A percentile compares a stretch with the other conserved stretches of the same genome.
Conservation (phyloP, 108 stramenopile genomes). For the Chaetoceros muelleri region DNA sequence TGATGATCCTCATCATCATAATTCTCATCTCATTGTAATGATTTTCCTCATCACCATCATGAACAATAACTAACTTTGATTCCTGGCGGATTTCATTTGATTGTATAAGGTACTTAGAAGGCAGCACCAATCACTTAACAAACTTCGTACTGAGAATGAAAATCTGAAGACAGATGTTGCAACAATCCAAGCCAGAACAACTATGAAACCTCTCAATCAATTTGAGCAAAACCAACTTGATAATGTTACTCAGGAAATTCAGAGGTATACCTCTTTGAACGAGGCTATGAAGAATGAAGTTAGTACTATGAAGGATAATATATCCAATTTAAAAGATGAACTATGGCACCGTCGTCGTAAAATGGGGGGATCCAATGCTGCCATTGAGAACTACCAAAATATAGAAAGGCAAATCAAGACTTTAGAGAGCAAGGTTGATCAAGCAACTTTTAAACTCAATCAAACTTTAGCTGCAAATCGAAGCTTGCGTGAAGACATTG, state of each 20-base stretch:
- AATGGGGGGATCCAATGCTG: conserved; percentile 81
- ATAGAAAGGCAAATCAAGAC: conserved; percentile 71
- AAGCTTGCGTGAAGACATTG: conserved; percentile 66
- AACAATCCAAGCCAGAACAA: conserved; percentile 45
- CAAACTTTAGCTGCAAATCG: conserved; percentile 68
- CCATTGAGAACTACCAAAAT: conserved; percentile 39
- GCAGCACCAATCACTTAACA: conserved; percentile 66
- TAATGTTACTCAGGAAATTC: conserved; percentile 39
- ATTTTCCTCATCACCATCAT: too few species aligned
- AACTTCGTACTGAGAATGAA: conserved; percentile 60
- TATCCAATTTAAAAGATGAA: conserved; percentile 36
- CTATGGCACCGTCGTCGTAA: conserved; percentile 54
- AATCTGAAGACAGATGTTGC: conserved; percentile 69
- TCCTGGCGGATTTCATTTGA: too few species aligned
- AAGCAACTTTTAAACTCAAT: conserved; percentile 81
- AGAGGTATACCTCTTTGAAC: conserved; percentile 31
- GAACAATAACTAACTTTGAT: too few species aligned
- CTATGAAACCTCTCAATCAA: conserved; percentile 30
- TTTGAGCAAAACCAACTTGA: conserved; percentile 44
- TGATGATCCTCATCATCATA: too few species aligned
- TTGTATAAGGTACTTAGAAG: conserved; percentile 66
- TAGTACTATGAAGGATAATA: conserved; percentile 46
- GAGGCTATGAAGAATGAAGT: conserved; percentile 37
- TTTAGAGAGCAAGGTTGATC: conserved; percentile 80
- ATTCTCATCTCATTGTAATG: too few species aligned